phyloP scores from a whole-genome alignment of 1,139 yeast genomes.

The Debaryomyces sp. region DNA sequence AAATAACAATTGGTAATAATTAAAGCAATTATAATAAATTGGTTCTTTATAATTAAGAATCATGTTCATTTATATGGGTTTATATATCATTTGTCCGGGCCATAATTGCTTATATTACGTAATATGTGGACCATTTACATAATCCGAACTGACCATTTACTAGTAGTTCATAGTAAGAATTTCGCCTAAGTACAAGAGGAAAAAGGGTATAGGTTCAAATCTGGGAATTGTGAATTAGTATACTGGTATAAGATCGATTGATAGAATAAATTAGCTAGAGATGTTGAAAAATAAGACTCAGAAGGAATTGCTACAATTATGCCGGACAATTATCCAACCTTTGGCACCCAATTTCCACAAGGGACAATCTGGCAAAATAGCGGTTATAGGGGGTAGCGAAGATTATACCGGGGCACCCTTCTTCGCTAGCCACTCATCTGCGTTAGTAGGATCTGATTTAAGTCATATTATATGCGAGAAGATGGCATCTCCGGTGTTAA shows the following conservation, averaged over 20 bases:
- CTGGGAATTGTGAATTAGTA: neutral
- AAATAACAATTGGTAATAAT: neutral
- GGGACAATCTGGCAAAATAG: conserved; percentile 91
- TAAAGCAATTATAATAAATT: neutral
- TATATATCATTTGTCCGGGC: neutral
- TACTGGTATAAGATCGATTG: neutral
- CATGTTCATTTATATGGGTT: neutral
- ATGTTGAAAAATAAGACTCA: conserved; percentile 39
- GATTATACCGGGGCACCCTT: conserved; percentile 97
- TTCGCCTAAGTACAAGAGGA: neutral
- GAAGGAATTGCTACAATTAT: conserved; percentile 49
- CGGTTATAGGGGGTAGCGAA: conserved; percentile 91
- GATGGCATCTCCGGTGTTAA: conserved; percentile 78
- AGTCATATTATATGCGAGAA: conserved; percentile 84
- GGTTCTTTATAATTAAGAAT: neutral
- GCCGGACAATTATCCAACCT: conserved; percentile 73
- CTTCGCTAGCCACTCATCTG: conserved; percentile 84
- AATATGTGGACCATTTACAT: neutral
- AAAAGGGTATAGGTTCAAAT: neutral
- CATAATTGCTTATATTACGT: conserved; percentile 4
- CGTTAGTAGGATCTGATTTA: conserved; percentile 84
- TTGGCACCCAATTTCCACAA: conserved; percentile 72
- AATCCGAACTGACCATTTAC: neutral
- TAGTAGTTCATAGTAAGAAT: neutral
- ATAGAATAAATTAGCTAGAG: neutral